These are phyloP conservation scores for Ophiostoma sp. DNA, from an alignment of 2,329 filamentous ascomycete species.

Conservation along the genomic window DNA sequence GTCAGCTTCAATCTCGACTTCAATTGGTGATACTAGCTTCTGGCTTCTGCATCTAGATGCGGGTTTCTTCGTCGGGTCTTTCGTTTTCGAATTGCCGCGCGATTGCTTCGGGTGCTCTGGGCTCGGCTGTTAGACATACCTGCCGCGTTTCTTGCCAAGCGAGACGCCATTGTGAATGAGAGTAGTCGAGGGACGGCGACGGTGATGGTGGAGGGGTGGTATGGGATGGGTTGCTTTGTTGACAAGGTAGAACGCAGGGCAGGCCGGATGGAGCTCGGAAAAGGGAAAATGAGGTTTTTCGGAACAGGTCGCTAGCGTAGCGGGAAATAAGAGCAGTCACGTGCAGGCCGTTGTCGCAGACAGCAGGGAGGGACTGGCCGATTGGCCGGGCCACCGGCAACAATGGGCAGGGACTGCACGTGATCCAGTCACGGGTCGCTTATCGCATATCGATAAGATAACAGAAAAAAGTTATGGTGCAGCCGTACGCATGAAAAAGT, in stretches of 20 bases:
- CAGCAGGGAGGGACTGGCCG: background rate
- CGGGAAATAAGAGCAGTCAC: conserved; percentile 22
- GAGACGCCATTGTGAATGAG: conserved; percentile 86
- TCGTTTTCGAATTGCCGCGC: conserved; percentile 7
- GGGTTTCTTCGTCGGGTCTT: conserved; percentile 2
- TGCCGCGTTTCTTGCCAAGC: conserved; percentile 90
- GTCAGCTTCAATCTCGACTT: background rate
- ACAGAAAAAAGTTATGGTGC: background rate
- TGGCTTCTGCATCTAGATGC: background rate
- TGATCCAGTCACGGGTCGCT: background rate
- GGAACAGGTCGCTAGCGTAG: conserved; percentile 26
- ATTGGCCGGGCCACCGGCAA: background rate
- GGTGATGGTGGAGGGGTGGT: background rate
- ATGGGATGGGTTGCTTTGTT: conserved; percentile 25
- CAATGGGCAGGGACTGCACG: background rate
- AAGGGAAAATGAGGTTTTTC: conserved; percentile 42
- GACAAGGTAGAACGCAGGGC: conserved; percentile 29
- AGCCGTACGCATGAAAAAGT: background rate
- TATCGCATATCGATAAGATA: conserved; percentile 11
- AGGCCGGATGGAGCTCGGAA: conserved; percentile 26
- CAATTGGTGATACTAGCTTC: background rate
- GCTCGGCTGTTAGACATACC: conserved; percentile 53
- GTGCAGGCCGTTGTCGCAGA: background rate
- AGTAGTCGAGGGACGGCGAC: conserved; percentile 31
- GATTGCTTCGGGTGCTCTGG: background rate